A percentile compares a stretch with the other conserved stretches of the same genome.
Evolutionary conservation across 1,284 basidiomycete genomes (phyloP).

Genomic region (Ceratobasidium sp.): DNA sequence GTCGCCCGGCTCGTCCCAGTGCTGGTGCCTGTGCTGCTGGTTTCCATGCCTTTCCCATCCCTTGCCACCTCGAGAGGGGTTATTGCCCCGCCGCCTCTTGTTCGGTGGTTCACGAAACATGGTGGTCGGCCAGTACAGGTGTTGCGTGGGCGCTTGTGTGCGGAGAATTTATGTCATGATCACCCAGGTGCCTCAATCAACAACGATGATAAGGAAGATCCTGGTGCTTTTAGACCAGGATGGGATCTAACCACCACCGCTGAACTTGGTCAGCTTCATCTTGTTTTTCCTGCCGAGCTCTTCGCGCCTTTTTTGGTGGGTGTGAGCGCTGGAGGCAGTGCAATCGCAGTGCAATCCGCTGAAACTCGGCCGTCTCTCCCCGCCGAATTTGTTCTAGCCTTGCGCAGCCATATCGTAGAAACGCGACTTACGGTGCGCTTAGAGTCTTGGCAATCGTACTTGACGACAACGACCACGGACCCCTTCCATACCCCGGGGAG

Average conservation of each 20-base stretch:
- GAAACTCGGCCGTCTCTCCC: not conserved
- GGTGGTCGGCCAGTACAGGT: slow-evolving; percentile 13
- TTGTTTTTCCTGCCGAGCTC: not conserved
- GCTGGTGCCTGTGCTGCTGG: slow-evolving; percentile 50
- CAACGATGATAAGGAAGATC: not conserved
- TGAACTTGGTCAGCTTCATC: not conserved
- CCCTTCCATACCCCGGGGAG: not conserved
- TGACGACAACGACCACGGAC: slow-evolving; percentile 26
- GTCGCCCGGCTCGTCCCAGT: slow-evolving; percentile 62
- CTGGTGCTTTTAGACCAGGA: no score
- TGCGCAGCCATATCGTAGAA: not conserved
- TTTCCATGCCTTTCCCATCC: not conserved
- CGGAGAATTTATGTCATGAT: slow-evolving; percentile 22
- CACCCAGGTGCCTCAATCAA: not conserved
- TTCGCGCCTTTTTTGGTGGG: no score
- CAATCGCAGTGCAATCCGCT: not conserved
- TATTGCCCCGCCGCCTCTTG: slow-evolving; percentile 30
- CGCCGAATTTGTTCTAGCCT: slow-evolving; percentile 3
- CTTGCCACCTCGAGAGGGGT: slow-evolving; percentile 7
- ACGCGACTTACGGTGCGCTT: slow-evolving; percentile 9
- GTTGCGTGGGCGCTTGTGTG: slow-evolving; percentile 1
- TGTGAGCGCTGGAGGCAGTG: slow-evolving; percentile 9
- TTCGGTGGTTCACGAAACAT: slow-evolving; percentile 35
- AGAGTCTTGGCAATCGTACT: not conserved
- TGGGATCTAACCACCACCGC: not conserved